Conservation (phyloP, 1,284 basidiomycete genomes). For the Malassezia yamatoensis region DNA sequence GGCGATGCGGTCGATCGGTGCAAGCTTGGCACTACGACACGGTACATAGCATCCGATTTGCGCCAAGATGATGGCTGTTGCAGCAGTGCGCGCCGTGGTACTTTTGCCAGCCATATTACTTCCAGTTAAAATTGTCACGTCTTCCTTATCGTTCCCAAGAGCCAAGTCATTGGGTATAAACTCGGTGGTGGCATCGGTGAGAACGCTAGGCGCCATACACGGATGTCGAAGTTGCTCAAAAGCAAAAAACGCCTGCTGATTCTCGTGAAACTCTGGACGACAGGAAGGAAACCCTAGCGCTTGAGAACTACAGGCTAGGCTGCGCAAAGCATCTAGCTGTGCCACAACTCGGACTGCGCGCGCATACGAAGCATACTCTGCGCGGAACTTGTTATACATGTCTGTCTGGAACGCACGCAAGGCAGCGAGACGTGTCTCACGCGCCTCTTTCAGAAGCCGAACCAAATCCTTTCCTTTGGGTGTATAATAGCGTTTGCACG, state of each 20-base stretch:
- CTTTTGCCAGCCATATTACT: conserved; percentile 66
- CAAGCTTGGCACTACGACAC: conserved; percentile 67
- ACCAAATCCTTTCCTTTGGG: conserved; percentile 39
- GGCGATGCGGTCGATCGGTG: conserved; percentile 83
- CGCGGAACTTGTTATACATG: conserved; percentile 68
- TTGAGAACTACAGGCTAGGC: conserved; percentile 75
- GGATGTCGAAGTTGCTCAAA: conserved; percentile 80
- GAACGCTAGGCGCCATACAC: conserved; percentile 40
- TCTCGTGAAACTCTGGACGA: conserved; percentile 72
- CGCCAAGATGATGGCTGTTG: conserved; percentile 85
- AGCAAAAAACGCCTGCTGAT: conserved; percentile 65
- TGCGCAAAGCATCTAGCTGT: conserved; percentile 87
- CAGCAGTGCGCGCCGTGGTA: conserved; percentile 80
- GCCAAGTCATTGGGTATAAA: conserved; percentile 93
- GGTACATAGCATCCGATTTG: conserved; percentile 97
- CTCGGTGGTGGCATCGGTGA: conserved; percentile 49
- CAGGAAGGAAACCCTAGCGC: conserved; percentile 87
- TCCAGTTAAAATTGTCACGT: conserved; percentile 82
- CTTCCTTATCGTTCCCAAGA: conserved; percentile 66
- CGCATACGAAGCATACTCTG: conserved; percentile 53
- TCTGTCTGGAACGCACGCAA: conserved; percentile 37
- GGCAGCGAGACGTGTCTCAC: conserved; percentile 42
- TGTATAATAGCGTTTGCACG: conserved; percentile 43
- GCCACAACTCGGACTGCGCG: conserved; percentile 56
- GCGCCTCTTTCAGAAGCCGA: conserved; percentile 44